Evolutionary conservation across 305 asterid species (phyloP).

Genomic region (Solanum aculeatissimum): DNA sequence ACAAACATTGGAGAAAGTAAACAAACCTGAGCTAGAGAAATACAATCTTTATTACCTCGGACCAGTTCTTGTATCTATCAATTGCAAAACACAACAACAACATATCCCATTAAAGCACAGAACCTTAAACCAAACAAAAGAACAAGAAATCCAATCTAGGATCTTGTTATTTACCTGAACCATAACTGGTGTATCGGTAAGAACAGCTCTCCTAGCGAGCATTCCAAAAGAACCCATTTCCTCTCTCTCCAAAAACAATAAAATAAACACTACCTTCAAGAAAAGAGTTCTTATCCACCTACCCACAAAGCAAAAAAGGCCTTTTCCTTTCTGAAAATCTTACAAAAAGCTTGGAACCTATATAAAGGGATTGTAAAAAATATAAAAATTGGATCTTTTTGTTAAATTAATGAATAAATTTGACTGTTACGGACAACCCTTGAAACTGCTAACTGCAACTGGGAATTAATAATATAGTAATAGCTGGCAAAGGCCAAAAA

Average conservation of each 20-base stretch:
- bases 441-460: not conserved
- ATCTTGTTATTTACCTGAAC: constrained; percentile 49
- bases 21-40: constrained; percentile 96
- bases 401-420: not conserved
- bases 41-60: constrained; percentile 59
- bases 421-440: constrained; percentile 17
- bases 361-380: not conserved
- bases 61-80: constrained; percentile 79
- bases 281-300: not conserved
- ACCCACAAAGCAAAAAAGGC: not conserved
- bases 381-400: not conserved
- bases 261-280: not conserved
- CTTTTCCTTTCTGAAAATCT: not conserved
- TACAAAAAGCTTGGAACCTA: not conserved
- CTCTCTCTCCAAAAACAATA: not conserved
- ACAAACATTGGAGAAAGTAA: constrained; percentile 35
- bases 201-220: constrained; percentile 80
- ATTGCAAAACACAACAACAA: constrained; percentile 9
- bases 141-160: constrained; percentile 9
- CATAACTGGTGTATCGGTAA: constrained; percentile 83
- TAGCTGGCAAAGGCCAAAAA: constrained; percentile 1
- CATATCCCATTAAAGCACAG: not conserved
- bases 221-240: constrained; percentile 71
- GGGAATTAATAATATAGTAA: not conserved
- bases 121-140: constrained; percentile 1